Conservation (phyloP, 257 asterid genomes). For the Lithospermum erythrorhizon region DNA sequence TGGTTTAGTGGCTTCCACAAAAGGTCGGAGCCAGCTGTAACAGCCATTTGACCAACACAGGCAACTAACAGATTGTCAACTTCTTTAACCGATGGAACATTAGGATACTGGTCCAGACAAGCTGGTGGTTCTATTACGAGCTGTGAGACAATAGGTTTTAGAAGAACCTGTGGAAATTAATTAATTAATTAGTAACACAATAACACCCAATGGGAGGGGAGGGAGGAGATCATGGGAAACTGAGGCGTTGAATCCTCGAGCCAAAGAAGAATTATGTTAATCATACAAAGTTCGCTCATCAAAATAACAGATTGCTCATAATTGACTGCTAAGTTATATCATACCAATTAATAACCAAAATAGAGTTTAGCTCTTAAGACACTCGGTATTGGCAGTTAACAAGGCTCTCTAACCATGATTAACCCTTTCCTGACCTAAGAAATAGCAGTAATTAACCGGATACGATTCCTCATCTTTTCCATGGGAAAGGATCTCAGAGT, state of each 20-base stretch:
- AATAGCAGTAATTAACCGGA: too few relatives aligned
- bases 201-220: neutral
- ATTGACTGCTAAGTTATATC: too few relatives aligned
- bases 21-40: constrained; percentile 81
- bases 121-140: constrained; percentile 61
- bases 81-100: constrained; percentile 53
- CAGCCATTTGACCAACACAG: constrained; percentile 90
- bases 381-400: too few relatives aligned
- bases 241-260: neutral
- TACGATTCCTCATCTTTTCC: too few relatives aligned
- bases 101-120: constrained; percentile 32
- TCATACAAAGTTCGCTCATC: too few relatives aligned
- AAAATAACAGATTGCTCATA: too few relatives aligned
- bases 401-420: too few relatives aligned
- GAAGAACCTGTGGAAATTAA: constrained; percentile 46
- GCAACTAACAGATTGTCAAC: constrained; percentile 61
- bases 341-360: too few relatives aligned
- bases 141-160: constrained; percentile 80
- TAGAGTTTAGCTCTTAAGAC: too few relatives aligned
- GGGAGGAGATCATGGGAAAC: neutral
- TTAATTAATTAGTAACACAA: constrained; percentile 1
- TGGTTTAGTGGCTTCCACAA: constrained; percentile 92
- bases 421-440: too few relatives aligned
- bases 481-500: too few relatives aligned
- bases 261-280: too few relatives aligned